Conservation (phyloP, 345 rosid species). For the Atalantia buxifolia region DNA sequence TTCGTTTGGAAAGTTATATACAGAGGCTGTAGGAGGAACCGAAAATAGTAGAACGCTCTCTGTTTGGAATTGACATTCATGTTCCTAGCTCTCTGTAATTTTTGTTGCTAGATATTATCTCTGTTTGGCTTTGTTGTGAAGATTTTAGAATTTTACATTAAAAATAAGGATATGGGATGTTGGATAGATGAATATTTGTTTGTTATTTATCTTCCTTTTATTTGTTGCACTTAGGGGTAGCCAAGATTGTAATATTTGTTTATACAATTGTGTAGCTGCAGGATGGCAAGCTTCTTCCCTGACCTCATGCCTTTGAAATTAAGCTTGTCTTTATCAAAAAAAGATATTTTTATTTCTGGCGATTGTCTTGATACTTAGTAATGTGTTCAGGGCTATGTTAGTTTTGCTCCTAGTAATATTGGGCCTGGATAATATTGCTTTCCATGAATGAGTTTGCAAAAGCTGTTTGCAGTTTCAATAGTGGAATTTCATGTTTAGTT, state of each 20-base stretch:
- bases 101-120: too few relatives aligned
- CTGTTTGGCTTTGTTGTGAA: too few relatives aligned
- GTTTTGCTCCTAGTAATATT: neutral
- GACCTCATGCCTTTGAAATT: neutral
- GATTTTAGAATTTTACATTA: too few relatives aligned
- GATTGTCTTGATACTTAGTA: neutral
- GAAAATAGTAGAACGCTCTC: too few relatives aligned
- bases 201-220: too few relatives aligned
- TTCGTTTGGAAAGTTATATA: neutral
- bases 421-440: neutral
- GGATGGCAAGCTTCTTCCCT: neutral
- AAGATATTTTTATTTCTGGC: neutral
- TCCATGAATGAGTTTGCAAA: neutral
- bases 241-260: too few relatives aligned
- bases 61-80: too few relatives aligned
- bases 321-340: neutral
- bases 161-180: too few relatives aligned
- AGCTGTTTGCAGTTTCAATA: neutral
- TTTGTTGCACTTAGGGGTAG: too few relatives aligned
- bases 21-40: neutral
- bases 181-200: too few relatives aligned
- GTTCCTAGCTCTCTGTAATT: too few relatives aligned
- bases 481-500: neutral
- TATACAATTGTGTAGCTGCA: too few relatives aligned
- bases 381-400: neutral